Evolutionary conservation across 179 eudicot species (phyloP).

Genomic region (Beta lomatogona): DNA sequence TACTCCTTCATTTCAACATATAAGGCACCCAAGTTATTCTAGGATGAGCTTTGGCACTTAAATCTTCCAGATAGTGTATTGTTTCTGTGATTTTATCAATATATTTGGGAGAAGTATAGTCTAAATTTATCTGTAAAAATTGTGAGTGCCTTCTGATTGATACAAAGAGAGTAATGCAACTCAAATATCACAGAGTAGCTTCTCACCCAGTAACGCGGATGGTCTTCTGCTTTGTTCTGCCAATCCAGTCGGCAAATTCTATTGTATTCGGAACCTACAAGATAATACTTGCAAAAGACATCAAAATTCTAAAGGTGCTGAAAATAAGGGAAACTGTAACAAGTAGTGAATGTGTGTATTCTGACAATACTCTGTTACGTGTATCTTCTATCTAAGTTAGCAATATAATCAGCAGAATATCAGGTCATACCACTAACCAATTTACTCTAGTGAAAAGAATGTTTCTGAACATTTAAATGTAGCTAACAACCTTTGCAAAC

Average conservation of each 20-base stretch:
- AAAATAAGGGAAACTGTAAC: not conserved
- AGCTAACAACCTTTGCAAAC: not conserved
- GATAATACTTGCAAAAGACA: conserved; percentile 15
- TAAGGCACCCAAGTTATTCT: not conserved
- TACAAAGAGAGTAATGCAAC: not conserved
- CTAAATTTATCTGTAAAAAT: not conserved
- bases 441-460: not conserved
- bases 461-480: not conserved
- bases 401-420: not conserved
- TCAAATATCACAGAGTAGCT: conserved; percentile 15
- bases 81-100: too few species aligned
- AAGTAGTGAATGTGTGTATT: not conserved
- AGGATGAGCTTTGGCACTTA: not conserved
- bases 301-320: conserved; percentile 13
- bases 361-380: not conserved
- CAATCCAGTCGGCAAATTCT: conserved; percentile 99
- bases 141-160: not conserved
- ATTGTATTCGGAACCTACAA: conserved; percentile 88
- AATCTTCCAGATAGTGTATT: too few species aligned
- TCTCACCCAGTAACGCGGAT: conserved; percentile 92
- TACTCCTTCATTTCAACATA: not conserved
- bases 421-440: not conserved
- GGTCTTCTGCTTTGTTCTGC: conserved; percentile 91
- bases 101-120: not conserved
- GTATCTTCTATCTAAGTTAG: not conserved